Evolutionary conservation across 495 filamentous ascomycete species (phyloP), one percentile per base, ranked within the genome.

Genomic region (Aspergillus nidulans): DNA sequence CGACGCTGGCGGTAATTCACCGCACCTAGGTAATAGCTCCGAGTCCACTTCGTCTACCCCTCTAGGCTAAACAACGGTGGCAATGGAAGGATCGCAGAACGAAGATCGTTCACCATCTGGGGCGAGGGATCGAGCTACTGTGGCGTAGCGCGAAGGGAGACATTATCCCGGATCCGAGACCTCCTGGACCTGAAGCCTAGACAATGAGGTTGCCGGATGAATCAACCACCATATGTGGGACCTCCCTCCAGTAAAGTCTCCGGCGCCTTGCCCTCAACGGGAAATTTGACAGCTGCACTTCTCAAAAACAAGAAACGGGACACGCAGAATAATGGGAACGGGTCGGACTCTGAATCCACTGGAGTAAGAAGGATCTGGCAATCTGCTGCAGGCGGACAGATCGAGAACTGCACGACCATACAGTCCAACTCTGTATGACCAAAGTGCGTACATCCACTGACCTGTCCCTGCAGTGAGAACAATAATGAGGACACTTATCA

Each of bases 281-380:
- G 68, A 55, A 63, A 62, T 49, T 63, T 72, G 66, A 69, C 67
- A 68, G 67, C 64, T 68, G 62, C 59, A 58, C 36, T 53, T 56
- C 52, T 40, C 46, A 23, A 30, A 51, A 55, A 55, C 41, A 48
- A 48, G 52, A 47, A 48, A 55, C 8, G 25, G 41, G 39, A 21
- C 38, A 40, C n/a, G 9, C n/a, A 42, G 24, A 53, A 18, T n/a
- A 25, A 44, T 18, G 24, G 18, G 18, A 45, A 53, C 25, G 16
- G 42, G 38, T 18, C n/a, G 8, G 4, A 43, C 6, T 30, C 8
- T 26, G 30, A 39, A 30, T 30, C 32, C 47, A 49, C 47, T 39
- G 18, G 30, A 49, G 30, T 25, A 21, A 36, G 32, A 28, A 13
- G 43, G 23, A 28, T 26, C 15, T n/a, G 25, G 13, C 32, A n/a